Conservation (phyloP, 305 asterid species). For the Fraxinus xanthoxyloides region DNA sequence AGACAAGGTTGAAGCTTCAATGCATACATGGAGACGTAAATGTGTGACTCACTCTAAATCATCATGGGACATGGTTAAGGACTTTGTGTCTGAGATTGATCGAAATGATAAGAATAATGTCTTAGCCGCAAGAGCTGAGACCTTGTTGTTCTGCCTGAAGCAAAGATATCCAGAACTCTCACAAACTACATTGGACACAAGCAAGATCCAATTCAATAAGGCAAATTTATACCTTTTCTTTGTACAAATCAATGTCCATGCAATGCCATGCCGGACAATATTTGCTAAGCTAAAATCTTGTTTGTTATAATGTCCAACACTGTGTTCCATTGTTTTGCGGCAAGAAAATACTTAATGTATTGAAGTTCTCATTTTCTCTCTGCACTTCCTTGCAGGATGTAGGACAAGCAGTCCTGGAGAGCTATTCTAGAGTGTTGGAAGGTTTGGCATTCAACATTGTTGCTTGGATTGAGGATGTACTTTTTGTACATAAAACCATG, state of each 20-base stretch:
- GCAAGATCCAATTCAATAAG: slow-evolving; percentile 85
- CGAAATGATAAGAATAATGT: slow-evolving; percentile 66
- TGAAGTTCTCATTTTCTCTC: not conserved
- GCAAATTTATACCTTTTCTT: slow-evolving; percentile 27
- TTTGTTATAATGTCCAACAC: not conserved
- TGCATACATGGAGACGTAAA: slow-evolving; percentile 84
- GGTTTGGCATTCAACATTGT: slow-evolving; percentile 84
- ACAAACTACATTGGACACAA: slow-evolving; percentile 80
- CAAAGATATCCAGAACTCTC: slow-evolving; percentile 83
- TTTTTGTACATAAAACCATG: slow-evolving; percentile 67
- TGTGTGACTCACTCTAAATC: slow-evolving; percentile 65
- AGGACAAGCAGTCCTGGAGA: slow-evolving; percentile 86
- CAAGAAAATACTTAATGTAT: not conserved
- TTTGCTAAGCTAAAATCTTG: not conserved
- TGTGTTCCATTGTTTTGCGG: not conserved
- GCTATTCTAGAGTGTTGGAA: slow-evolving; percentile 91
- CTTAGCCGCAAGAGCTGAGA: slow-evolving; percentile 72
- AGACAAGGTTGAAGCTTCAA: slow-evolving; percentile 79
- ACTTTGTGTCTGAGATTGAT: slow-evolving; percentile 67
- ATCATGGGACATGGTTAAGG: slow-evolving; percentile 85
- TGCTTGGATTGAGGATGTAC: slow-evolving; percentile 86
- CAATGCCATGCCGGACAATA: not conserved
- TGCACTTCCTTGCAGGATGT: slow-evolving; percentile 60
- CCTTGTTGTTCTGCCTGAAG: slow-evolving; percentile 70
- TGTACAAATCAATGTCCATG: not conserved